phyloP scores from a whole-genome alignment of 352 stramenopile species.

The Phytophthora ohioensis region DNA sequence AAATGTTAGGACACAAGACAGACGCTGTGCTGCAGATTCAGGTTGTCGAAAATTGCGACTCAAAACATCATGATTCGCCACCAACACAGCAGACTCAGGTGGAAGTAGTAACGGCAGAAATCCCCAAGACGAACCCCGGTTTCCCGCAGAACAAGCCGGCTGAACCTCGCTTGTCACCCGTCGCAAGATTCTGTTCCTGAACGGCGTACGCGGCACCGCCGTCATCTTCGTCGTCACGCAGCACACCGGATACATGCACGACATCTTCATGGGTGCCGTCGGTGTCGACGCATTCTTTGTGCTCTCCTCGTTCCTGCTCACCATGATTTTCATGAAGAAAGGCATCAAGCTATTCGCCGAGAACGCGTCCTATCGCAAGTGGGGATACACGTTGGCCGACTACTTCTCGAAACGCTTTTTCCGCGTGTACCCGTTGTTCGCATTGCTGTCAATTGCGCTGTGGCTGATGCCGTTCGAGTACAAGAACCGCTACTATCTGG shows the following conservation, averaged over 20 bases:
- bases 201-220: neutral
- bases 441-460: slow-evolving; percentile 2
- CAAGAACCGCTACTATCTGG: slow-evolving; percentile 15
- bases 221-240: slow-evolving; percentile 14
- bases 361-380: slow-evolving; percentile 15
- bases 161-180: neutral
- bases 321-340: slow-evolving; percentile 33
- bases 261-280: slow-evolving; percentile 11
- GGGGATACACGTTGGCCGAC: slow-evolving; percentile 15
- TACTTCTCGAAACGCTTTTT: slow-evolving; percentile 30
- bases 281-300: slow-evolving; percentile 28
- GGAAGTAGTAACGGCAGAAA: neutral
- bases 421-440: slow-evolving; percentile 24
- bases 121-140: neutral
- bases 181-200: neutral
- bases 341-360: slow-evolving; percentile 18
- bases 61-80: neutral
- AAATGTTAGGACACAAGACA: neutral
- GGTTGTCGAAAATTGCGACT: neutral
- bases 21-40: neutral
- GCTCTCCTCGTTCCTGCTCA: slow-evolving; percentile 28
- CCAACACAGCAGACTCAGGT: neutral
- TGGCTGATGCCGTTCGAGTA: slow-evolving; percentile 19
- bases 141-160: neutral
- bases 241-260: slow-evolving; percentile 12